Evolutionary conservation across 2,329 filamentous ascomycete species (phyloP), one percentile per base, ranked within the genome.

Genomic region (Trichoderma oligosporum): DNA sequence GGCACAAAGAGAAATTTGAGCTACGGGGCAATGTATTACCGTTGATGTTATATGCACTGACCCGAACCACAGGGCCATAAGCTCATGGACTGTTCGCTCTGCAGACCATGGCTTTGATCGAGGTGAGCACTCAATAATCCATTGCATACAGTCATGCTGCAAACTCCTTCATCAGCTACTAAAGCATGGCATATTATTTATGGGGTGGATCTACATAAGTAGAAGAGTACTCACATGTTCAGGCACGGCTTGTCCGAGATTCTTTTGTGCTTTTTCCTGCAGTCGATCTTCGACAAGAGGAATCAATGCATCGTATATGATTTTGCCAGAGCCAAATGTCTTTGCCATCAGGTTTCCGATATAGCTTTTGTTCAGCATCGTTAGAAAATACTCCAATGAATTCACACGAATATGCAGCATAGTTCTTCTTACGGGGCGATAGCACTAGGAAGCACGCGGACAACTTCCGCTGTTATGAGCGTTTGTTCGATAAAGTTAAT

Each of bases 91-190:
- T 39, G 39, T 51, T 6, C 47, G 24, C 24, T 51, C 47, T 18
- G 47, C 47, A 9, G 47, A 51, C 47, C 47, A 51, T 20, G 47
- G 47, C 1, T 31, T 41, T 22, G 47, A 39, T 11, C 35, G 35
- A 6, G 35, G 47, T 7, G 47, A 51, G 4, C 47, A 39, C 12
- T 51, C 47, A 33, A 51, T 51, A 4, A 51, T 35, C 47, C 47
- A 51, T 51, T 51, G 47, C 7, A 51, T 39, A 35, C 47, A 51
- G 25, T 51, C 47, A 51, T 51, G 47, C 47, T 51, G 16, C 39
- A 7, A 18, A 22, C 8, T 5, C 7, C 8, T 5, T 6, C 22
- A 18, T 51, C 22, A 49, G 47, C n/a, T 2, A 22, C 12, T n/a
- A 12, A 41, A 22, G 31, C 11, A 29, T n/a, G 7, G 29, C 2